These are phyloP conservation scores for Maudiozyma turicensis DNA, from an alignment of 805 yeast genomes.

Conservation along the genomic window DNA sequence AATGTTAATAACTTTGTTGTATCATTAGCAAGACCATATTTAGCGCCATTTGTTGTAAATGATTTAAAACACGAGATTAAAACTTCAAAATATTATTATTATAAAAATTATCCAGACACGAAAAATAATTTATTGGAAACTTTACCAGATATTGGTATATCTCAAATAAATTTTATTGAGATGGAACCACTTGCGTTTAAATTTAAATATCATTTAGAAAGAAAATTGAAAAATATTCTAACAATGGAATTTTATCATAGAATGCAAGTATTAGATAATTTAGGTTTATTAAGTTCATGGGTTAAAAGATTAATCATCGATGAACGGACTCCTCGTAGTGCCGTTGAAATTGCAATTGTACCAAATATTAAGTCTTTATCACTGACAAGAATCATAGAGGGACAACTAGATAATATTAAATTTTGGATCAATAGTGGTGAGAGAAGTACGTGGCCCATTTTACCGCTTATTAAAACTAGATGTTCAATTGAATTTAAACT, in stretches of 20 bases:
- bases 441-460: slow-evolving; percentile 84
- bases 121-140: slow-evolving; percentile 11
- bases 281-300: slow-evolving; percentile 63
- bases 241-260: slow-evolving; percentile 81
- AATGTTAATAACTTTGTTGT: slow-evolving; percentile 91
- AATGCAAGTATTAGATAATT: slow-evolving; percentile 64
- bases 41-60: slow-evolving; percentile 80
- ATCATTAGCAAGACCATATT: slow-evolving; percentile 84
- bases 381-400: slow-evolving; percentile 69
- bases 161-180: slow-evolving; percentile 26
- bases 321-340: slow-evolving; percentile 72
- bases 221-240: slow-evolving; percentile 43
- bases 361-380: slow-evolving; percentile 72
- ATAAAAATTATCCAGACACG: slow-evolving; percentile 32
- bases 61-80: slow-evolving; percentile 65
- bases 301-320: slow-evolving; percentile 74
- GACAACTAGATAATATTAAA: slow-evolving; percentile 67
- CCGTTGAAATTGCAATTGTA: slow-evolving; percentile 81
- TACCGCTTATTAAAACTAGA: slow-evolving; percentile 76
- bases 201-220: slow-evolving; percentile 27
- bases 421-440: slow-evolving; percentile 91
- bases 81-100: slow-evolving; percentile 30
- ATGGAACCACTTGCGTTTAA: slow-evolving; percentile 30
- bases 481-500: slow-evolving; percentile 84
- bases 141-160: slow-evolving; percentile 16